Evolutionary conservation across 2,329 filamentous ascomycete genomes (phyloP), one percentile per base, ranked within the genome.

Genomic region (Falciphora oryzae): DNA sequence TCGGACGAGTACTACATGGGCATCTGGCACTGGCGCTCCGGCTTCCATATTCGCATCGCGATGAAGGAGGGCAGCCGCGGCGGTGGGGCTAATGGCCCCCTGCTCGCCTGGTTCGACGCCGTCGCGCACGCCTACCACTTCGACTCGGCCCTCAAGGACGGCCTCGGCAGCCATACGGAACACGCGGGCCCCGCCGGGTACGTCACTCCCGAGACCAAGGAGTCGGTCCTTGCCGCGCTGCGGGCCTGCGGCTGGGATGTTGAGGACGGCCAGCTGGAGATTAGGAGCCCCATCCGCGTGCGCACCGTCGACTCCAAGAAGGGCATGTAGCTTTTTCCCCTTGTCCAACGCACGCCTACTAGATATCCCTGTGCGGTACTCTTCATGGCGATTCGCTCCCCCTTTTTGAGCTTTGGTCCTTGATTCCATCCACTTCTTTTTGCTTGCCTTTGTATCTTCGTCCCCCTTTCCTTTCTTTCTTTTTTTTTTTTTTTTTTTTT

Each of bases 181-280:
- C 75, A 73, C 66, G 74, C 75, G 67, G 72, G 73, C 50, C 73
- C 72, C n/a, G 70, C 75, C 61, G 75, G 76, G 13, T 75, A 80
- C 61, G 85, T 89, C 72, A 75, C 74, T 72, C 66, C 69, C 8
- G 75, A 76, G 60, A 72, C 75, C 64, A 77, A 76, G 68, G 63
- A 68, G 32, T 67, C 67, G 1, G 67, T 76, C 11, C 71, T 76
- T 60, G 76, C 67, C 69, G 75, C 71, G 73, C 79, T 79, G 65
- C 77, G 63, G 66, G 74, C 66, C 68, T 75, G 66, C 66, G 89
- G 89, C 0, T 93, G 90, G 90, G 84, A 93, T 75, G 69, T 90
- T 60, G 78, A 85, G 65, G 80, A 80, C 62, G 81, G 81, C 56
- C 88, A 86, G 7, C 77, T 93, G 69, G 89, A 93, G 78, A 92